These are phyloP conservation scores for Alternaria sp. DNA, from an alignment of 2,329 filamentous ascomycete species.

Conservation along the genomic window DNA sequence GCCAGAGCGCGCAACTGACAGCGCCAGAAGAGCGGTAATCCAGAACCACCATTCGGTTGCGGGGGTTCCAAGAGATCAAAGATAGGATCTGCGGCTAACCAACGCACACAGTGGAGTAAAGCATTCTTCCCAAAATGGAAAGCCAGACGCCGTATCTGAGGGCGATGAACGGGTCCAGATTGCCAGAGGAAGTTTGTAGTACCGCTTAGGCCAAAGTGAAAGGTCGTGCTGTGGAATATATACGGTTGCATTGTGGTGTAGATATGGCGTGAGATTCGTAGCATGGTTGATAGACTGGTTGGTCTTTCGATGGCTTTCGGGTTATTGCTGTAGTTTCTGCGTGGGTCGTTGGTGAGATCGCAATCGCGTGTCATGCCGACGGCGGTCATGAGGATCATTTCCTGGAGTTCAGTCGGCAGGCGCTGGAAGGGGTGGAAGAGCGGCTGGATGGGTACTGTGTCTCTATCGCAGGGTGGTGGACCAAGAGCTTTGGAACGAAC, in stretches of 20 bases:
- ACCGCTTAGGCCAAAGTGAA: slow-evolving; percentile 25
- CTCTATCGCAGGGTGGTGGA: slow-evolving; percentile 15
- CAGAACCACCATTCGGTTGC: slow-evolving; percentile 25
- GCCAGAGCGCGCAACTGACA: slow-evolving; percentile 42
- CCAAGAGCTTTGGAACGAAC: slow-evolving; percentile 13
- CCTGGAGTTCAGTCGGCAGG: slow-evolving; percentile 42
- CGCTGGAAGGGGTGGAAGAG: slow-evolving; percentile 39
- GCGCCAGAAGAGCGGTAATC: slow-evolving; percentile 42
- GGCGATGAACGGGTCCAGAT: slow-evolving; percentile 33
- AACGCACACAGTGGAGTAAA: slow-evolving; percentile 41
- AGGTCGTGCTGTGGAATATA: slow-evolving; percentile 38
- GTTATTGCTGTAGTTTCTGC: not conserved
- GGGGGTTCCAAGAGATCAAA: slow-evolving; percentile 41
- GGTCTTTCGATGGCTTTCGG: slow-evolving; percentile 5
- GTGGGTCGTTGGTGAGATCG: slow-evolving; percentile 20
- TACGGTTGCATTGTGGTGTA: slow-evolving; percentile 31
- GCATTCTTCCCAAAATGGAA: slow-evolving; percentile 32
- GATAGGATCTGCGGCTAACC: slow-evolving; percentile 40
- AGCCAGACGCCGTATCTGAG: slow-evolving; percentile 30
- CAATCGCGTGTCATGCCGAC: slow-evolving; percentile 25
- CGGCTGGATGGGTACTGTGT: slow-evolving; percentile 37
- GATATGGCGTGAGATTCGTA: slow-evolving; percentile 29
- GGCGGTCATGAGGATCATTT: slow-evolving; percentile 37
- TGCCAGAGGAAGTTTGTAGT: slow-evolving; percentile 20
- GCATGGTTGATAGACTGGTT: slow-evolving; percentile 29